Evolutionary conservation across 2,329 filamentous ascomycete species (phyloP), one percentile per base, ranked within the genome.

Genomic region (Rhinocladiella similis): DNA sequence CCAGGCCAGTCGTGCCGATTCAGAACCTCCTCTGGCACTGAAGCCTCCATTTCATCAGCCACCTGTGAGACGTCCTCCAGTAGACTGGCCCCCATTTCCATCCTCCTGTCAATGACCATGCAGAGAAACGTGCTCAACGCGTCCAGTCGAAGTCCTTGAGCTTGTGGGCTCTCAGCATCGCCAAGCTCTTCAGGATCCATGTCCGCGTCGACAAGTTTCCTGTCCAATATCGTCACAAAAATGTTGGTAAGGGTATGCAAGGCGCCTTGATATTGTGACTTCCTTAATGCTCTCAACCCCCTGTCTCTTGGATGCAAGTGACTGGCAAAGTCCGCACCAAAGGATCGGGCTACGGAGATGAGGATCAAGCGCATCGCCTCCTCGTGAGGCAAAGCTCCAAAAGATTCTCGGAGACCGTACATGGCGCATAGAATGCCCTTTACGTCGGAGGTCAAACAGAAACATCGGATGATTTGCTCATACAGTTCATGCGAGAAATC

Each of bases 391-490:
- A 71, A 73, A 49, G 75, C 70, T 29, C 71, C 69, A 54, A 81
- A 82, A 4, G 65, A 62, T 16, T 71, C 61, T 47, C 72, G 71
- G 65, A 83, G 65, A 1, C 75, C 74, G 50, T 75, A 71, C 12
- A 83, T 67, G 1, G 78, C 78, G 29, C 82, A 75, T 19, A 82
- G 69, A 3, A 75, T 78, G 29, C 78, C 80, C 2, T 72, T 61
- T 13, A 78, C 69, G 60, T 83, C 80, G 47, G 77, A 72, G 1
- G 72, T 73, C 6, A 80, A 67, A 57, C 77, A 79, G 66, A 83
- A 81, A 62, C 75, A 77, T 29, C 77, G 72, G 25, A 81, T 73
- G 46, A 83, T 79, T 54, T 77, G 73, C 59, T 81, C 73, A 57
- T 83, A 82, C 2, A 83, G 63, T 4, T 78, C 76, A 54, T 71